Base-by-base conservation (phyloP, 352 stramenopile genomes). In the Thalassiosira ordinaria region DNA sequence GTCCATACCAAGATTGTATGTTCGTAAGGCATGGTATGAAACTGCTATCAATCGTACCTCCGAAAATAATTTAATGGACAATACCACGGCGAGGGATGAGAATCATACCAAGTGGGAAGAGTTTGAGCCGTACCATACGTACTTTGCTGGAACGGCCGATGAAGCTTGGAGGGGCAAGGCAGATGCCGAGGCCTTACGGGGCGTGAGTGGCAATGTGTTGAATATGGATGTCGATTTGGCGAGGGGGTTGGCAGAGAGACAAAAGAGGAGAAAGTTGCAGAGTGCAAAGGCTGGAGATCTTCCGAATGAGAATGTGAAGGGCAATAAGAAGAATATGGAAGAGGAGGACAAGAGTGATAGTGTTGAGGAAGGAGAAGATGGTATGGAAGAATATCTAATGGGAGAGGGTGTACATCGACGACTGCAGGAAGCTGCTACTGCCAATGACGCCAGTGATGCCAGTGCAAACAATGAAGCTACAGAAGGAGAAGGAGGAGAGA, bases 91-190 rank as follows among this genome's bases (percentile, higher is more conserved):
- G 20, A n/a, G n/a, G n/a, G 52, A 71, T 26, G 39, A 65, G 35
- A 68, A 73, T 62, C 52, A 69, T 44, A 80, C 67, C 22, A 76
- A 76, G 37, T 81, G 87, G 52, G 77, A 85, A 64, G 73, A 86
- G 1, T 79, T 91, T 77, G 85, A 93, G 74, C 85, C 88, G 1
- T 93, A 93, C 74, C 86, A 93, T 69, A 86, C 86, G 0, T 90
- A 90, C 49, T 93, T 93, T 82, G 88, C 89, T 31, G 80, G 77
- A 26, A 62, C 64, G 18, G 57, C 39, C 0, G 85, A 90, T 70
- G 80, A 72, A 16, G 49, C 31, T 1, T 81, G 72, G 64, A 71
- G 52, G 11, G 68, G 68, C 7, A 27, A 71, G 33, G 20, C 68
- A 29, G 77, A 91, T 47, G 77, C 82, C 35, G 47, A 75, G 0